Percentiles rank a stretch among this genome's conserved stretches.
Evolutionary conservation across 805 yeast genomes (phyloP).

Genomic region (Zygosaccharomyces lentus): DNA sequence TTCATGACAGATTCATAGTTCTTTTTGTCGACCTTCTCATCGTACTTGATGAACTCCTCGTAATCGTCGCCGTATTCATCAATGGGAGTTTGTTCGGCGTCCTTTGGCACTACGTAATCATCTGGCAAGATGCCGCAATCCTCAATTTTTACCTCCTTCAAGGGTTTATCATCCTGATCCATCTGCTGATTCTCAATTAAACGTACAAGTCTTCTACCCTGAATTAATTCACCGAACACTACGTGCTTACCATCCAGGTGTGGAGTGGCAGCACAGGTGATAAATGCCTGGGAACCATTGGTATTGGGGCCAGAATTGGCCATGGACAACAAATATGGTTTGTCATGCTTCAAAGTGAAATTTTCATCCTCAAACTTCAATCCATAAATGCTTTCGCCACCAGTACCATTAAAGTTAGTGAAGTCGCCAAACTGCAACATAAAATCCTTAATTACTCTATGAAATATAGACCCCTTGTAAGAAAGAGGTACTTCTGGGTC

Average conservation of each 20-base stretch:
- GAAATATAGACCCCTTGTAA: conserved; percentile 87
- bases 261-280: conserved; percentile 89
- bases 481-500: conserved; percentile 48
- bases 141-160: conserved; percentile 60
- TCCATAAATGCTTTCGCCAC: conserved; percentile 80
- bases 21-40: conserved; percentile 55
- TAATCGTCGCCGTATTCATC: conserved; percentile 85
- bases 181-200: conserved; percentile 69
- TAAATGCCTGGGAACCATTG: conserved; percentile 93
- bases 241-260: conserved; percentile 95
- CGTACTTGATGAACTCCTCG: conserved; percentile 73
- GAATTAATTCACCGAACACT: conserved; percentile 85
- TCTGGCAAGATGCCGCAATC: conserved; percentile 75
- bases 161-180: conserved; percentile 65
- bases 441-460: conserved; percentile 81
- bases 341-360: conserved; percentile 68
- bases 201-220: conserved; percentile 78
- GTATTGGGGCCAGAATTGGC: conserved; percentile 96
- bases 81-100: conserved; percentile 44
- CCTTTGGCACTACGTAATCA: conserved; percentile 47
- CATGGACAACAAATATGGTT: conserved; percentile 89
- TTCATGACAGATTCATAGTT: conserved; percentile 62
- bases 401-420: conserved; percentile 67
- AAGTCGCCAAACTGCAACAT: conserved; percentile 97
- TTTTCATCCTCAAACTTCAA: conserved; percentile 89